Evolutionary conservation across 2,329 filamentous ascomycete genomes (phyloP), one percentile per base, ranked within the genome.

Genomic region (Geoglossum cookeanum): DNA sequence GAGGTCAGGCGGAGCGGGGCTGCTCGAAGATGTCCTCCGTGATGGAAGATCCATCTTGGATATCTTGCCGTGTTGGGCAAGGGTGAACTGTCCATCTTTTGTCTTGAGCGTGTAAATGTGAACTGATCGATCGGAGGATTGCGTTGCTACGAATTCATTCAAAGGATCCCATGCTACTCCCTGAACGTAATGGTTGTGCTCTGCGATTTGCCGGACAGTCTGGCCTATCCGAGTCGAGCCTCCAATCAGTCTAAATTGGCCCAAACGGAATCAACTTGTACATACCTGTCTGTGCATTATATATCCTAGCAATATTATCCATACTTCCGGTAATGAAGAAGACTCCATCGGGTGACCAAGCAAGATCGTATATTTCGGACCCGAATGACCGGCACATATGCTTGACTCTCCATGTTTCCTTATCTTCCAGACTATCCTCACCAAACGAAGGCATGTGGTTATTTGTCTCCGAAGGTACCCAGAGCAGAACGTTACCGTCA

Each of bases 271-370:
- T 52, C 17, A n/a, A 13, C 8, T 37, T 4, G 8, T 15, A 49
- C 58, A 57, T 53, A 90, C 87, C 91, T 65, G 86, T 92, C 62
- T 86, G 84, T 58, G 90, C 87, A 70, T 94, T 96, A 75, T 96
- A 97, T 64, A 98, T 97, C 59, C 91, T 81, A 59, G 92, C 90
- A 68, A 97, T 84, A 68, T 98, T 98, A 73, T 98, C 92, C 90
- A 98, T 97, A 72, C 92, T 97, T 44, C 92, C 92, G 29, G 94
- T 96, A 64, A 98, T 96, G 74, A 98, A 95, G 72, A 94, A 92
- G 44, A 83, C 75, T 44, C 87, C 89, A 69, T 98, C 92, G n/a
- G 94, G 94, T 54, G 92, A 97, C 94, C 92, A 98, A 55, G 92
- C 92, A 58, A 98, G 74, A 70, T 98, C 92, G 71, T 98, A 98